Conservation (phyloP, 2,329 filamentous ascomycete species). For the Nannizziopsis arthrosporioides region DNA sequence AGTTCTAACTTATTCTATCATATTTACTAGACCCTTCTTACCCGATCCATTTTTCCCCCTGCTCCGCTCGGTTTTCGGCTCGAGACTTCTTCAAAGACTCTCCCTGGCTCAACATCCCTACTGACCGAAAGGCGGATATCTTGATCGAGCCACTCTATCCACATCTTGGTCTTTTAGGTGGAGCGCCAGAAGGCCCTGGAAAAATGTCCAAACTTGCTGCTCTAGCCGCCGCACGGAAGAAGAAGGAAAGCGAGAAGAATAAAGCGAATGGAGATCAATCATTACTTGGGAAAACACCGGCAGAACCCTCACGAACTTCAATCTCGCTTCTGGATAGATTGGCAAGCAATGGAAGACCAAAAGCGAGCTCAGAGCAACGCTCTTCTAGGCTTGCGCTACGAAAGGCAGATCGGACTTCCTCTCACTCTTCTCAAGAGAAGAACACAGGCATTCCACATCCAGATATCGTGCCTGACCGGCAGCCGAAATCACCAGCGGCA, state of each 20-base stretch:
- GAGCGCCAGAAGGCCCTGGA: slow-evolving; percentile 48
- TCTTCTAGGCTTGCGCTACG: slow-evolving; percentile 5
- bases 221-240: slow-evolving; percentile 72
- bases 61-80: slow-evolving; percentile 32
- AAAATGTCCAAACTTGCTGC: slow-evolving; percentile 87
- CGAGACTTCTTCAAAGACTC: slow-evolving; percentile 66
- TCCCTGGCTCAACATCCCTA: slow-evolving; percentile 69
- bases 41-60: slow-evolving; percentile 1
- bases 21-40: slow-evolving; percentile 1
- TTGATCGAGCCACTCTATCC: slow-evolving; percentile 51
- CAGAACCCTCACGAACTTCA: slow-evolving; percentile 18
- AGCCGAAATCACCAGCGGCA: neutral
- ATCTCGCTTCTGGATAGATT: slow-evolving; percentile 32
- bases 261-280: slow-evolving; percentile 6
- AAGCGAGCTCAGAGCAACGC: slow-evolving; percentile 1
- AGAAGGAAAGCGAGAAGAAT: slow-evolving; percentile 58
- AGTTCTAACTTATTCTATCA: slow-evolving; percentile 6
- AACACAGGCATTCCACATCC: neutral
- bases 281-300: neutral
- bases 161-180: slow-evolving; percentile 63
- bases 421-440: neutral
- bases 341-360: slow-evolving; percentile 21
- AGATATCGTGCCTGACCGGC: neutral
- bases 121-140: slow-evolving; percentile 49
- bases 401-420: neutral